Conservation (phyloP, 2,329 filamentous ascomycete species). For the Metarhizium humberi region DNA sequence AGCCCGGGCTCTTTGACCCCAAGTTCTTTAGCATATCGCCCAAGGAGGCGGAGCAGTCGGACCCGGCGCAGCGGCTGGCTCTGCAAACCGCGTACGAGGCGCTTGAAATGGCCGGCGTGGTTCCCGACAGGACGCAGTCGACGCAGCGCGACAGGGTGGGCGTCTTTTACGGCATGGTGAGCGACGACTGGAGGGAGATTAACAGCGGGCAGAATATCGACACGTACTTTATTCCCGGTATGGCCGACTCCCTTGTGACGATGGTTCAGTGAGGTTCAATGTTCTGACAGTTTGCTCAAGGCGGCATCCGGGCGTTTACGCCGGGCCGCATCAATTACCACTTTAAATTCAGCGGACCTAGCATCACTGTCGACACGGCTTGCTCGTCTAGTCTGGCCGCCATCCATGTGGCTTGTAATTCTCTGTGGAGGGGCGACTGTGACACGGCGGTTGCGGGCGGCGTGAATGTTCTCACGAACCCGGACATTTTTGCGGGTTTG, state of each 20-base stretch:
- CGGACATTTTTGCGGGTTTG: constrained; percentile 68
- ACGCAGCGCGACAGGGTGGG: neutral
- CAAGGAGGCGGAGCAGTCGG: constrained; percentile 49
- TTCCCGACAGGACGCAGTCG: neutral
- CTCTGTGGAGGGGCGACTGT: constrained; percentile 61
- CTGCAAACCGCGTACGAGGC: neutral
- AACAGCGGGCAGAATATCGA: constrained; percentile 2
- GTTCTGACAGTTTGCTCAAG: too few species aligned
- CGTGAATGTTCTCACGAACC: constrained; percentile 67
- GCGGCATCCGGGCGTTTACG: constrained; percentile 34
- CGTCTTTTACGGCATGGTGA: neutral
- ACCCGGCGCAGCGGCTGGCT: constrained; percentile 29
- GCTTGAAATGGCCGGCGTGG: neutral
- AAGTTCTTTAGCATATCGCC: constrained; percentile 65
- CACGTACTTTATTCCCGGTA: constrained; percentile 31
- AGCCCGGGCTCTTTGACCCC: constrained; percentile 56
- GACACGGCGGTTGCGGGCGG: constrained; percentile 76
- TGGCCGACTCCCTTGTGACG: constrained; percentile 5
- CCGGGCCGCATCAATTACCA: constrained; percentile 61
- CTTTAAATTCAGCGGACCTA: constrained; percentile 67
- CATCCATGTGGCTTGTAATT: constrained; percentile 60
- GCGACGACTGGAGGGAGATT: constrained; percentile 3
- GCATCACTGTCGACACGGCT: constrained; percentile 64
- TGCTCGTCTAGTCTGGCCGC: constrained; percentile 67
- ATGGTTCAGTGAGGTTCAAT: too few species aligned